Evolutionary conservation across 176 grass and related monocot genomes (phyloP).

Genomic region (Carex pumila): DNA sequence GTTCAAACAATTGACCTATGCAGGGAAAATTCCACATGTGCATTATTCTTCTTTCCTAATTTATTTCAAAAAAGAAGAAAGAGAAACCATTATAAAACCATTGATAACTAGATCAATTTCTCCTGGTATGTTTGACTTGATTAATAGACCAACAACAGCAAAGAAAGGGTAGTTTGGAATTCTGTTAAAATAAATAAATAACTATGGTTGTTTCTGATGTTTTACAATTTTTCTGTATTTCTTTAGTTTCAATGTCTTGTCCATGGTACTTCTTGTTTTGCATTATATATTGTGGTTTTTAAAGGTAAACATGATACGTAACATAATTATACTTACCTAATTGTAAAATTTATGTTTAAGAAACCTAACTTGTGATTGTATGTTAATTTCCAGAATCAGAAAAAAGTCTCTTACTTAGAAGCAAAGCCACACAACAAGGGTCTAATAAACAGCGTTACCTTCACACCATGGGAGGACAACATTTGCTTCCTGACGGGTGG

Average conservation of each 20-base stretch:
- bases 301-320: background rate
- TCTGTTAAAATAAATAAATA: background rate
- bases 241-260: background rate
- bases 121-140: background rate
- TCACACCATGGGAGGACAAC: constrained; percentile 84
- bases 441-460: constrained; percentile 83
- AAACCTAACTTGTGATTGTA: background rate
- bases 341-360: background rate
- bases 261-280: background rate
- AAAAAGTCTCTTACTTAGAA: constrained; percentile 57
- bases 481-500: constrained; percentile 63
- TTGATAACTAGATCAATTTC: background rate
- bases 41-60: background rate
- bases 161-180: background rate
- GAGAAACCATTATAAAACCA: background rate
- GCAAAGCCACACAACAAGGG: constrained; percentile 80
- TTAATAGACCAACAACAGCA: background rate
- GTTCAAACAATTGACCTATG: background rate
- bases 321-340: background rate
- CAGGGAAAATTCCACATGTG: background rate
- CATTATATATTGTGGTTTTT: background rate
- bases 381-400: background rate
- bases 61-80: background rate
- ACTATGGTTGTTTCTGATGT: background rate
- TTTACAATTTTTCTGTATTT: background rate